Evolutionary conservation across 1,284 basidiomycete genomes (phyloP).

Genomic region (Cutaneotrichosporon sp.): DNA sequence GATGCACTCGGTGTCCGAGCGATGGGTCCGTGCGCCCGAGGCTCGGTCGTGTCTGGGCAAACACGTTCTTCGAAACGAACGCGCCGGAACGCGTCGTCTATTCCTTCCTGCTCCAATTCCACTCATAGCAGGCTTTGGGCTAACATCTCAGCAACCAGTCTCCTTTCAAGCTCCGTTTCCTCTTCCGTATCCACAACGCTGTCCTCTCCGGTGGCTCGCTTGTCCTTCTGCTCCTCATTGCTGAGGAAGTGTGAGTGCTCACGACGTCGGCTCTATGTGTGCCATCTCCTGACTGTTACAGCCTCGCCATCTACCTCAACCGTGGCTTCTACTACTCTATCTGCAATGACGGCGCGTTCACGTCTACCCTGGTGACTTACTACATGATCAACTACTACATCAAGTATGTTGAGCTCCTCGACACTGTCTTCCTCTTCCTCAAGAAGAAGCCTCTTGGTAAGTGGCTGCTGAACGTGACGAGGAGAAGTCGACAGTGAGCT

Average conservation of each 20-base stretch:
- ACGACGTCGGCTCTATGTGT: background rate
- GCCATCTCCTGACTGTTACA: constrained; percentile 14
- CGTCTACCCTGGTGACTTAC: constrained; percentile 81
- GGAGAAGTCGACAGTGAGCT: background rate
- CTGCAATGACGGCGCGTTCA: constrained; percentile 75
- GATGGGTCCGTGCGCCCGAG: no score
- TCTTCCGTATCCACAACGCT: constrained; percentile 91
- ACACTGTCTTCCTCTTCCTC: constrained; percentile 94
- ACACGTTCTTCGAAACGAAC: no score
- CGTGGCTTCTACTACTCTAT: constrained; percentile 70
- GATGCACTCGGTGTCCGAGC: no score
- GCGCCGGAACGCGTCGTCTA: no score
- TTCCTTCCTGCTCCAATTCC: background rate
- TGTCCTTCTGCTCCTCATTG: constrained; percentile 75
- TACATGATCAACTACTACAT: constrained; percentile 99
- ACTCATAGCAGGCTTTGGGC: background rate
- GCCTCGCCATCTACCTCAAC: constrained; percentile 64
- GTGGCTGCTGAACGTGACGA: constrained; percentile 33
- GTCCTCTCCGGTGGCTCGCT: constrained; percentile 76
- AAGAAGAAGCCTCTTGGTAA: constrained; percentile 95
- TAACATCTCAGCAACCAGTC: constrained; percentile 51
- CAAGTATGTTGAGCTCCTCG: constrained; percentile 88
- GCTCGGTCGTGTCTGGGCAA: no score
- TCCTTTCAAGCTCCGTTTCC: constrained; percentile 70
- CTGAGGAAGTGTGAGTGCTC: constrained; percentile 73